phyloP scores from a whole-genome alignment of 2,329 filamentous ascomycete genomes.

The Scedosporium dehoogii region DNA sequence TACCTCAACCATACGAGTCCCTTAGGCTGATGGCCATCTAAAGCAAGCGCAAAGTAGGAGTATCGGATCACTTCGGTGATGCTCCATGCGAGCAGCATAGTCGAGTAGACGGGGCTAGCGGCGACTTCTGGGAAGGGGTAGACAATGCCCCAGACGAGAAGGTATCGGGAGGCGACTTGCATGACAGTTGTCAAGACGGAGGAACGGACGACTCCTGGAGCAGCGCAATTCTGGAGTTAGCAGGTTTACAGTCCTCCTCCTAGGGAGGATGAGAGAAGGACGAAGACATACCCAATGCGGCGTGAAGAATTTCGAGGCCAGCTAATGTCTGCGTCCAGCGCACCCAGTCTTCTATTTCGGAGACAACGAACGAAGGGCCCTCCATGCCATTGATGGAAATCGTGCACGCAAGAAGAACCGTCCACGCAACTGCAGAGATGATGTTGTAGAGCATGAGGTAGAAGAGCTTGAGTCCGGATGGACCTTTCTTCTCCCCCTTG shows the following conservation, averaged over 20 bases:
- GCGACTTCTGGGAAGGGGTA: conserved; percentile 61
- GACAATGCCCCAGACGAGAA: conserved; percentile 82
- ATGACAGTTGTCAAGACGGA: conserved; percentile 77
- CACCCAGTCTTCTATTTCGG: conserved; percentile 54
- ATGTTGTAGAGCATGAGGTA: conserved; percentile 86
- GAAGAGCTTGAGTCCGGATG: not conserved
- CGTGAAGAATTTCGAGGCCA: conserved; percentile 73
- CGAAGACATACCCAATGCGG: conserved; percentile 52
- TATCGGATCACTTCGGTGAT: conserved; percentile 90
- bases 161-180: conserved; percentile 79
- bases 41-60: conserved; percentile 73
- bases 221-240: conserved; percentile 7
- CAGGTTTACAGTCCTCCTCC: not conserved
- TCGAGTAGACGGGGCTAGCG: conserved; percentile 52
- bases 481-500: not conserved
- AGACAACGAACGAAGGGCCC: conserved; percentile 51
- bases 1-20: conserved; percentile 74
- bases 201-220: conserved; percentile 69
- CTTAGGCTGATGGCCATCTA: conserved; percentile 51
- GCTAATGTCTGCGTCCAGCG: conserved; percentile 80
- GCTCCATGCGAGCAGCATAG: conserved; percentile 81
- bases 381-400: conserved; percentile 39
- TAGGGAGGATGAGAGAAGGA: not conserved
- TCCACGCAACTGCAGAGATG: conserved; percentile 68
- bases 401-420: conserved; percentile 62